phyloP scores from a whole-genome alignment of 1,284 basidiomycete species.

The Bothia castanella region DNA sequence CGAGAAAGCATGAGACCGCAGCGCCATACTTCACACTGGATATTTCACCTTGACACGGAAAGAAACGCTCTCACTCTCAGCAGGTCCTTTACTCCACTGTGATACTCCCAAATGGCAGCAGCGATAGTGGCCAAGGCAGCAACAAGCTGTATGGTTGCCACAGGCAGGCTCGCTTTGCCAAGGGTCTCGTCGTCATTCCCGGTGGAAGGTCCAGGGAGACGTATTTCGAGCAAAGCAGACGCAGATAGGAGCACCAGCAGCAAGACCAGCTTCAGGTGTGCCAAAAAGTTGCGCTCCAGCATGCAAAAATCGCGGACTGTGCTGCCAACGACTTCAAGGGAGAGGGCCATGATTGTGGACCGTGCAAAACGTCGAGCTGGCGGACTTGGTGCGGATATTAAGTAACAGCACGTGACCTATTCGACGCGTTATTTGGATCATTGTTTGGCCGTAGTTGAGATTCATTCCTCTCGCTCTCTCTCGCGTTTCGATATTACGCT shows the following conservation, averaged over 20 bases:
- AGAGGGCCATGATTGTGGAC: constrained; percentile 17
- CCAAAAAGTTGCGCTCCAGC: constrained; percentile 69
- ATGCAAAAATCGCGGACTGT: constrained; percentile 67
- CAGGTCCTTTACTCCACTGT: constrained; percentile 53
- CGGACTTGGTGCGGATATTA: not conserved
- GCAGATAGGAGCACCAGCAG: constrained; percentile 61
- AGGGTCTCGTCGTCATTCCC: constrained; percentile 4
- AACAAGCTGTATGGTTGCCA: constrained; percentile 41
- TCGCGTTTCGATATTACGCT: constrained; percentile 23
- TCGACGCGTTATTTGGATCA: constrained; percentile 33
- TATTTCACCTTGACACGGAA: constrained; percentile 51
- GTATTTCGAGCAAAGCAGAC: constrained; percentile 57
- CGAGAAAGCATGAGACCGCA: constrained; percentile 7
- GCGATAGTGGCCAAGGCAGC: constrained; percentile 53
- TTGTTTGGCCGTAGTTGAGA: constrained; percentile 48
- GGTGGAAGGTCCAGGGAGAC: constrained; percentile 44
- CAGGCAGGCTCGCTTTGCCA: constrained; percentile 20
- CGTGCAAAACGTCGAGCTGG: not conserved
- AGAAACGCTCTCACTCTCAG: constrained; percentile 57
- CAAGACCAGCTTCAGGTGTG: constrained; percentile 61
- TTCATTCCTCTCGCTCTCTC: constrained; percentile 19
- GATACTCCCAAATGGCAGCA: constrained; percentile 63
- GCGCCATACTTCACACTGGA: constrained; percentile 5
- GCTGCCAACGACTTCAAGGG: constrained; percentile 39
- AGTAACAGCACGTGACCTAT: constrained; percentile 21